Base-by-base conservation (phyloP, 2,329 filamentous ascomycete species). In the Tolypocladium album region DNA sequence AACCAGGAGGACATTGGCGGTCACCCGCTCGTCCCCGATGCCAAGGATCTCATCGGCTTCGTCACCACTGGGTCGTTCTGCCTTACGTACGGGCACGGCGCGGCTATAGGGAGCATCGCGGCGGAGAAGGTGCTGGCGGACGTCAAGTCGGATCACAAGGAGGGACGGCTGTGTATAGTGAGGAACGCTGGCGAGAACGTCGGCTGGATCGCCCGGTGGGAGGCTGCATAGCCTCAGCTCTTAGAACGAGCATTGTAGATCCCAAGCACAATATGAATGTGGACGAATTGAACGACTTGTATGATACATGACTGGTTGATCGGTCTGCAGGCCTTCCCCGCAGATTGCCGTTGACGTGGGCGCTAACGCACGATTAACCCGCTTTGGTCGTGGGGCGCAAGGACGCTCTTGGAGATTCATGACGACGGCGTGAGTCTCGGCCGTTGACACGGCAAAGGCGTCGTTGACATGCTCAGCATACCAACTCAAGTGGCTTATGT, bases 11-110 rank as follows among this genome's bases (percentile, higher is more conserved):
- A 74, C 63, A 70, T 80, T 74, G 69, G 73, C 31, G 77, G 78
- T 83, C 84, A 90, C 65, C 87, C 88, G 0, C 69, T 85, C 0
- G 85, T 92, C n/a, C 93, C 93, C 0, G 79, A 80, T 12, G 85
- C 86, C 63, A 79, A 82, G 27, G 89, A 97, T 70, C 78, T 97
- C 15, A 83, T 97, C 57, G 94, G 94, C 0, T 99, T 96, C 70
- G 87, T 97, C 31, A 97, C 92, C 2, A 88, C 88, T 1, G 94
- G 93, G 0, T 88, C 89, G 57, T 96, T 88, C 71, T 92, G 88
- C 67, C 81, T 97, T 2, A 83, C 84, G 2, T 84, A 88, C 64
- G 94, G 93, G 0, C 83, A 81, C 64, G 89, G 88, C 0, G 86
- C 85, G 20, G 93, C 87, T 0, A 79, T 97, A 61, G 94, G 89